A percentile compares a stretch with the other conserved stretches of the same genome.
Evolutionary conservation across 495 filamentous ascomycete species (phyloP).

Genomic region (Penicillium malachiteum): DNA sequence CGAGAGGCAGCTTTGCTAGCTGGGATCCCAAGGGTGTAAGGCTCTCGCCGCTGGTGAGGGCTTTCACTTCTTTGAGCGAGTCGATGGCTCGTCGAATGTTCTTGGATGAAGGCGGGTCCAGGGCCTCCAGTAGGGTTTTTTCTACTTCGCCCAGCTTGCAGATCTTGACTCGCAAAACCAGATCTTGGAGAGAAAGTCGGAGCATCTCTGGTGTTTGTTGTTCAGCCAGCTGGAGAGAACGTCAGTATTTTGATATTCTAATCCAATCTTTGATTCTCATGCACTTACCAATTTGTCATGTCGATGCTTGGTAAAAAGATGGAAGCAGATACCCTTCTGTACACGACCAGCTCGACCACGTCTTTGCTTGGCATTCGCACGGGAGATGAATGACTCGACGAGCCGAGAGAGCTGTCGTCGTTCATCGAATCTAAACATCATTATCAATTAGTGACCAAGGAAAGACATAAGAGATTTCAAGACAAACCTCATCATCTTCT

Average conservation of each 20-base stretch:
- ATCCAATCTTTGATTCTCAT: not conserved
- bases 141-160: constrained; percentile 93
- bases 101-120: constrained; percentile 85
- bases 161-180: constrained; percentile 94
- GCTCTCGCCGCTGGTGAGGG: constrained; percentile 75
- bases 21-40: constrained; percentile 84
- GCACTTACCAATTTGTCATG: constrained; percentile 61
- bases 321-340: constrained; percentile 90
- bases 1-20: constrained; percentile 82
- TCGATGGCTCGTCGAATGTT: constrained; percentile 92
- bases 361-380: constrained; percentile 90
- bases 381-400: constrained; percentile 88
- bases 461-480: not conserved
- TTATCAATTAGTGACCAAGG: too few species aligned
- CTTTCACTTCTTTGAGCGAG: constrained; percentile 88
- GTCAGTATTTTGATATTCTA: not conserved
- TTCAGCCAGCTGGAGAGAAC: constrained; percentile 61
- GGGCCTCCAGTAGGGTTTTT: constrained; percentile 79
- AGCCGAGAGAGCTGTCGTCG: constrained; percentile 83
- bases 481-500: constrained; percentile 79
- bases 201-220: constrained; percentile 97
- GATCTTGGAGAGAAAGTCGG: constrained; percentile 86
- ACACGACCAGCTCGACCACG: constrained; percentile 95
- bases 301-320: constrained; percentile 84
- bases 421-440: constrained; percentile 79